Percentiles rank a stretch among this genome's conserved stretches.
These are phyloP conservation scores for Crithidia fasciculata DNA, from an alignment of 208 protist species.

Conservation along the genomic window DNA sequence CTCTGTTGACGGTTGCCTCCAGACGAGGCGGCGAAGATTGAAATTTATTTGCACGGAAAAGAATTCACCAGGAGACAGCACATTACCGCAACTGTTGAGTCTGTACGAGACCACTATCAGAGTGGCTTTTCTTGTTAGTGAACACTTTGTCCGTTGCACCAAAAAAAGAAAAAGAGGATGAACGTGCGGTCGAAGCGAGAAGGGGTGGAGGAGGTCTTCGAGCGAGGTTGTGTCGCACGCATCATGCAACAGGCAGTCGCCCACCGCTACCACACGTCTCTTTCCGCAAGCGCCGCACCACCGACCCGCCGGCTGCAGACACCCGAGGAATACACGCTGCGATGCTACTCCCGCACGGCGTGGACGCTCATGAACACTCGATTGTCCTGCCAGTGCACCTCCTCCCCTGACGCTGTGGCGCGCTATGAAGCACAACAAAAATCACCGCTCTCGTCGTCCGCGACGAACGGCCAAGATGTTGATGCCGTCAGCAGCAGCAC, in stretches of 20 bases:
- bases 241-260: slow-evolving; percentile 22
- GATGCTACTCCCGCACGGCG: slow-evolving; percentile 27
- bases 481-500: no score
- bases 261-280: slow-evolving; percentile 6
- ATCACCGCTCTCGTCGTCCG: no score
- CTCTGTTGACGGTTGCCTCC: no score
- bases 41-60: no score
- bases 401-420: not conserved
- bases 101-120: no score
- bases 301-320: slow-evolving; percentile 12
- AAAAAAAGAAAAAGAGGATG: slow-evolving; percentile 17
- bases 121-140: no score
- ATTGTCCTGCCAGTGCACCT: not conserved
- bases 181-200: slow-evolving; percentile 42
- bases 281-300: not conserved
- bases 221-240: not conserved
- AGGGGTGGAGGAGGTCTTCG: slow-evolving; percentile 43
- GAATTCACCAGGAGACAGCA: no score
- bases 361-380: not conserved
- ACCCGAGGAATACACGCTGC: slow-evolving; percentile 30
- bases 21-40: no score
- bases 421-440: no score
- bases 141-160: not conserved
- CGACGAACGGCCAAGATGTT: no score
- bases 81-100: no score